Evolutionary conservation across 2,329 filamentous ascomycete genomes (phyloP).

Genomic region (Alternaria burnsii): DNA sequence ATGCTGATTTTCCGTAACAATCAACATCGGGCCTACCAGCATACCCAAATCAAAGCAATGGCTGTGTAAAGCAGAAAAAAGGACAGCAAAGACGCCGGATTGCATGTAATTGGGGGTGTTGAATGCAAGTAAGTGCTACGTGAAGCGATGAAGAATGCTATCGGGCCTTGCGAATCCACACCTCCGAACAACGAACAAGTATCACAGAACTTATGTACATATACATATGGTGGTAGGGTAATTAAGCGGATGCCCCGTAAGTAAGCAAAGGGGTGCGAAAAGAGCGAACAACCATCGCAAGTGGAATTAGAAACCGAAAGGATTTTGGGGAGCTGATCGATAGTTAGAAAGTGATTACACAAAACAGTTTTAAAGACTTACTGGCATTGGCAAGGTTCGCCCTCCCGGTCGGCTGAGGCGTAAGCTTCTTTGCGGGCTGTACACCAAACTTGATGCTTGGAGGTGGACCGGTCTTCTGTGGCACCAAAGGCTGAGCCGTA

Average conservation of each 20-base stretch:
- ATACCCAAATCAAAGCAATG: not conserved
- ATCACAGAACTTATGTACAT: constrained; percentile 21
- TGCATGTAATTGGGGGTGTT: not conserved
- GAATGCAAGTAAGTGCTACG: not conserved
- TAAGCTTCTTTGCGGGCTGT: constrained; percentile 75
- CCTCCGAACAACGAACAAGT: not conserved
- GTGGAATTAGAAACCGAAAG: constrained; percentile 69
- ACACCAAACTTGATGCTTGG: constrained; percentile 91
- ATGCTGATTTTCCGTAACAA: not conserved
- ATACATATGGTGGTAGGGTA: constrained; percentile 11
- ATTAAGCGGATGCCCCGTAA: not conserved
- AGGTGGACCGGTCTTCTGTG: constrained; percentile 85
- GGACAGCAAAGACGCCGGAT: not conserved
- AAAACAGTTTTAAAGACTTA: constrained; percentile 67
- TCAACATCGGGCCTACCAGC: not conserved
- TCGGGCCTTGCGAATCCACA: not conserved
- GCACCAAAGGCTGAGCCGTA: constrained; percentile 69
- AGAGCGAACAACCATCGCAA: not conserved
- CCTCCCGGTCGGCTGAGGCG: constrained; percentile 86
- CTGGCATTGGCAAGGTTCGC: constrained; percentile 95
- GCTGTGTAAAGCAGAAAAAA: not conserved
- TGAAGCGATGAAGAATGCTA: constrained; percentile 1
- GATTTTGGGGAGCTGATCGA: constrained; percentile 71
- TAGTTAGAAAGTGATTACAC: constrained; percentile 11
- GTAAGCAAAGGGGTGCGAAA: not conserved